Base-by-base conservation (phyloP, 2,329 filamentous ascomycete genomes). In the Trichoderma koningiopsis region DNA sequence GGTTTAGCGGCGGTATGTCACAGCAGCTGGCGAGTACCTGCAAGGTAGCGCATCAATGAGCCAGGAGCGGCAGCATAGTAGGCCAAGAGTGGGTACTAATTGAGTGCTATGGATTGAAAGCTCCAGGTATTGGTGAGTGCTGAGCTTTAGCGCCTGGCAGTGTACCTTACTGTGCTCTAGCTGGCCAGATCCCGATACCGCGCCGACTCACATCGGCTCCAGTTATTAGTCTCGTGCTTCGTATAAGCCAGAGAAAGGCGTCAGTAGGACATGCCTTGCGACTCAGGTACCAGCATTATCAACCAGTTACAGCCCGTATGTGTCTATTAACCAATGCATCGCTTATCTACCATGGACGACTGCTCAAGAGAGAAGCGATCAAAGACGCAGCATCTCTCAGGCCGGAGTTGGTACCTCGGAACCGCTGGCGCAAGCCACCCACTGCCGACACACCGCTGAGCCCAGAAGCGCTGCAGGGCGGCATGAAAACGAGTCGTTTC, bases 361-460 rank as follows among this genome's bases (percentile, higher is more conserved):
- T n/a, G 29, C n/a, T 8, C 8, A 14, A 22, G 10, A 24, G 47
- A 24, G n/a, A 11, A 49, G n/a, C 14, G 11, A 49, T 22, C 47
- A 49, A 13, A 49, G 14, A 43, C 16, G 47, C 10, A 24, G 55
- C 27, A 11, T 33, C 55, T 57, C 40, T 10, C 6, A 43, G 7
- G 14, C 40, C 22, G 24, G 53, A 35, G 33, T 14, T 35, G 33
- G 53, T 16, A 57, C 53, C 27, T 31, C 16, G 14, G 53, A 33
- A 31, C 27, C 27, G 33, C 31, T 33, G 31, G 53, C 53, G 27
- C 27, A 49, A 49, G 57, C 57, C 57, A 59, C 22, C 57, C 57
- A 35, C 43, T 24, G 49, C 55, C 24, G 37, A 56, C 66, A 62
- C 66, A 68, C 66, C 66, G 66, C 66, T 63, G 59, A 43, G 62